Evolutionary conservation across 2,329 filamentous ascomycete species (phyloP), one percentile per base, ranked within the genome.

Genomic region (Cercospora berteroae): DNA sequence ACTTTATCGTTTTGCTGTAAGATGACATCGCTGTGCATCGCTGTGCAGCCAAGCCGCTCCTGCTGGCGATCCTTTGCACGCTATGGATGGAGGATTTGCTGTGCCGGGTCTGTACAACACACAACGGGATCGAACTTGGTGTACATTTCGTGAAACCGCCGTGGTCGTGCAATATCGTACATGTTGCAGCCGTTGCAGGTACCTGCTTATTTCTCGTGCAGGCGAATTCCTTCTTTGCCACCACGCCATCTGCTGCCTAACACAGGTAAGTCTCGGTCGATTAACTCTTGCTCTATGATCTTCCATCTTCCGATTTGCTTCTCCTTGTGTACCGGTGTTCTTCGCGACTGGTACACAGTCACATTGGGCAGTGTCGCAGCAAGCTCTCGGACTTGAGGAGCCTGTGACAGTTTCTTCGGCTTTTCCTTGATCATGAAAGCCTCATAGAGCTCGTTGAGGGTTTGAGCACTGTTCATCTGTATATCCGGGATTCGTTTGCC

Each of bases 231-330:
- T 67, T 69, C 67, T 42, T 67, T 69, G 6, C 52, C 67, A 16
- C 66, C 50, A 13, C 23, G 39, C 48, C 56, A 67, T 39, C 59
- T 69, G 56, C 60, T 69, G 27, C 69, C 68, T 36, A 69, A 67
- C 16, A 87, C 80, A 7, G 89, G 87, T 71, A 94, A 77, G 16
- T 85, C 85, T 65, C 89, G 83, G 76, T 86, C 84, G 74, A 80
- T 80, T 70, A 94, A 82, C 79, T 92, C 90, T 74, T 88, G 82
- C 78, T 91, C 86, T 74, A 94, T 92, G 60, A 93, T 79, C 86
- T 95, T 95, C 87, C 90, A 91, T 74, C 91, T 84, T 29, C 93
- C 93, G 50, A 91, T 77, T 59, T 86, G 84, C 73, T 86, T 87
- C 79, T 94, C 91, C 77, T 87, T 88, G 77, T 94, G 87, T 36